These are phyloP conservation scores for Aspergillus funiculosus DNA, from an alignment of 495 filamentous ascomycete species.

Conservation along the genomic window DNA sequence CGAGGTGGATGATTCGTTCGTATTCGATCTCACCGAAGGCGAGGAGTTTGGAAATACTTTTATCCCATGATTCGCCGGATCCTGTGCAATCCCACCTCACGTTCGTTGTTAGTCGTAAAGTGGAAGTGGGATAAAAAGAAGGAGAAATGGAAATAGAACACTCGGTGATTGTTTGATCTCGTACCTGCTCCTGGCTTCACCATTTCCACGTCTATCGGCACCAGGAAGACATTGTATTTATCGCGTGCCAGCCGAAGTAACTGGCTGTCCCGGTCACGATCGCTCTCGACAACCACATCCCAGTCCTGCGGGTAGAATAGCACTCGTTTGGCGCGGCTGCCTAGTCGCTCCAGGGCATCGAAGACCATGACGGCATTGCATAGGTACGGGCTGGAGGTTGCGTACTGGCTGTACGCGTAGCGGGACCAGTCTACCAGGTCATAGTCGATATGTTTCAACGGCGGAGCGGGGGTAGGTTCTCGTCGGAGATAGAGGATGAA, in stretches of 20 bases:
- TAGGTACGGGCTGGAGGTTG: slow-evolving; percentile 60
- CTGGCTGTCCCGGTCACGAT: slow-evolving; percentile 45
- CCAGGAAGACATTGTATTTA: slow-evolving; percentile 54
- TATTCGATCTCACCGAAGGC: slow-evolving; percentile 67
- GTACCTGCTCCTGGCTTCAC: slow-evolving; percentile 39
- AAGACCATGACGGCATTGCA: slow-evolving; percentile 77
- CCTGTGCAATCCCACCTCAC: slow-evolving; percentile 10
- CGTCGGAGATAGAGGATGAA: slow-evolving; percentile 30
- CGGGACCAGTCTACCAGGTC: slow-evolving; percentile 52
- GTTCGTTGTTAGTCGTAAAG: background rate
- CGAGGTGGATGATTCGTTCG: slow-evolving; percentile 59
- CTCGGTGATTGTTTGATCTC: slow-evolving; percentile 1
- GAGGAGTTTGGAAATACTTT: slow-evolving; percentile 63
- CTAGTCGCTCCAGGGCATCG: slow-evolving; percentile 53
- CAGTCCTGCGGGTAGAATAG: slow-evolving; percentile 61
- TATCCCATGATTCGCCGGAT: slow-evolving; percentile 47
- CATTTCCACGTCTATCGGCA: slow-evolving; percentile 54
- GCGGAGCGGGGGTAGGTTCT: slow-evolving; percentile 20
- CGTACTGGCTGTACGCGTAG: slow-evolving; percentile 69
- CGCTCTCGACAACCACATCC: slow-evolving; percentile 37
- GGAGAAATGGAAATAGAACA: background rate
- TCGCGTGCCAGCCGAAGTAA: slow-evolving; percentile 55
- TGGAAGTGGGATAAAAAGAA: background rate
- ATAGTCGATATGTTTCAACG: slow-evolving; percentile 34
- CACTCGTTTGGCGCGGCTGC: slow-evolving; percentile 58